phyloP scores from a whole-genome alignment of 2,329 filamentous ascomycete species.

The Colletotrichum tanaceti region DNA sequence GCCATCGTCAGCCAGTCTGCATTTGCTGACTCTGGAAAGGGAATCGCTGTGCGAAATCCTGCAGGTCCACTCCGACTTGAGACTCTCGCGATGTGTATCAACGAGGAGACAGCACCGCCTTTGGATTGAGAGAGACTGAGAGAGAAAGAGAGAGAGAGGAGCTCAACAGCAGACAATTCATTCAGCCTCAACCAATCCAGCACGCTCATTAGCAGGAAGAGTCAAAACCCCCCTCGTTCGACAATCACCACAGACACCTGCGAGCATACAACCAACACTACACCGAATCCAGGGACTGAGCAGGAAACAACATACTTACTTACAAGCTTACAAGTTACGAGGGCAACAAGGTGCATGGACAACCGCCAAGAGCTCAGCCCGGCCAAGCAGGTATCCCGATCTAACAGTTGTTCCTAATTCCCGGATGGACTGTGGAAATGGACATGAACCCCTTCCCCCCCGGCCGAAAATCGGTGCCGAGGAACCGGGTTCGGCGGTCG shows the following conservation, averaged over 20 bases:
- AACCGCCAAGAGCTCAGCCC: too few species aligned
- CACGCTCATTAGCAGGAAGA: neutral
- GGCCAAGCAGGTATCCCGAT: neutral
- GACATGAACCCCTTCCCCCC: neutral
- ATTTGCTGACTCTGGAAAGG: neutral
- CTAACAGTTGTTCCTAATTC: neutral
- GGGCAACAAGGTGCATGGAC: too few species aligned
- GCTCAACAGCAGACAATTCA: neutral
- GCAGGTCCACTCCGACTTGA: too few species aligned
- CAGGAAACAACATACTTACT: too few species aligned
- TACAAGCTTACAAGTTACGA: too few species aligned
- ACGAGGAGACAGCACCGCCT: neutral
- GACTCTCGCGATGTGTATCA: neutral
- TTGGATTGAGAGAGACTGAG: too few species aligned
- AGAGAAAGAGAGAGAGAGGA: too few species aligned
- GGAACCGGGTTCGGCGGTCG: slow-evolving; percentile 7
- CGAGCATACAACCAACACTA: neutral
- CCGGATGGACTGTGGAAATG: neutral
- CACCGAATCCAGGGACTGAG: neutral
- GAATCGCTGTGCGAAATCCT: neutral
- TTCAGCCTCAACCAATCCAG: neutral
- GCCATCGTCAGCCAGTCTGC: neutral
- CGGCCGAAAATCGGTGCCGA: slow-evolving; percentile 12
- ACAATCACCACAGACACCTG: neutral
- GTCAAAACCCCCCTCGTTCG: neutral